These are phyloP conservation scores for Aspergillus campestris DNA, from an alignment of 495 filamentous ascomycete species.

Conservation along the genomic window DNA sequence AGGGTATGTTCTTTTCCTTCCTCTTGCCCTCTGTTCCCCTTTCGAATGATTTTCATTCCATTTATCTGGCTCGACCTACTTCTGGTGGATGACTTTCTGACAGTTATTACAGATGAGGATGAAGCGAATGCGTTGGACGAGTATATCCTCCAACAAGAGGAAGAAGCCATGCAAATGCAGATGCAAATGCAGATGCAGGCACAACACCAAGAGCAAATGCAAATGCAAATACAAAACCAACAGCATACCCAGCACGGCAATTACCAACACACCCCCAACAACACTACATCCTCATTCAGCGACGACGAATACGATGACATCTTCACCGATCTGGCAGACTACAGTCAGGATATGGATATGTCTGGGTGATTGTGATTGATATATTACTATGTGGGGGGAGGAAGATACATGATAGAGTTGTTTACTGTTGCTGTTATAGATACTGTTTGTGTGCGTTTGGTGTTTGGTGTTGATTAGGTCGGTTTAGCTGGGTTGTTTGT, in stretches of 20 bases:
- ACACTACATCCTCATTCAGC: constrained; percentile 28
- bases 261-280: not conserved
- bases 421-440: too few species aligned
- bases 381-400: not conserved
- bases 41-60: too few species aligned
- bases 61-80: too few species aligned
- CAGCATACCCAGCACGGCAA: too few species aligned
- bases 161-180: too few species aligned
- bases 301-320: constrained; percentile 51
- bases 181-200: too few species aligned
- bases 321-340: constrained; percentile 33
- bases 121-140: constrained; percentile 29
- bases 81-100: not conserved
- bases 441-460: not conserved
- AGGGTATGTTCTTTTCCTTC: constrained; percentile 14
- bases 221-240: too few species aligned
- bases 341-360: constrained; percentile 36
- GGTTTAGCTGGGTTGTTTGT: too few species aligned
- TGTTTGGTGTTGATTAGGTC: constrained; percentile 1
- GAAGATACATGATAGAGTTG: too few species aligned
- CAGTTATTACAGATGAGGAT: constrained; percentile 15
- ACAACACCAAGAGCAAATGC: too few species aligned
- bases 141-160: constrained; percentile 10
- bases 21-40: not conserved
- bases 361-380: constrained; percentile 10